A percentile compares a stretch with the other conserved stretches of the same genome.
These are phyloP conservation scores for Nakaseomyces bracarensis DNA, from an alignment of 1,139 yeast genomes.

Conservation along the genomic window DNA sequence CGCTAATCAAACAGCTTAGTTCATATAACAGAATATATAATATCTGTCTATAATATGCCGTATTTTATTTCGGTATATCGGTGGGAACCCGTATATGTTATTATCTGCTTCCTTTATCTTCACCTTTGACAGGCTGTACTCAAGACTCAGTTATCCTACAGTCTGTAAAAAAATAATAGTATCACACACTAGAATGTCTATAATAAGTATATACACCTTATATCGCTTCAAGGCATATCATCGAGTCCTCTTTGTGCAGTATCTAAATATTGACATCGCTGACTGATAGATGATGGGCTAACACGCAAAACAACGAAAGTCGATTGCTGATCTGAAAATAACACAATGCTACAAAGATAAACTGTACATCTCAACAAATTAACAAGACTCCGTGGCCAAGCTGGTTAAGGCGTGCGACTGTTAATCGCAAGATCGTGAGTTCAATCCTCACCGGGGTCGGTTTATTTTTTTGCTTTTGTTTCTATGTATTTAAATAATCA, in stretches of 20 bases:
- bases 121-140: too few species aligned
- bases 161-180: too few species aligned
- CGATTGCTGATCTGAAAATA: too few species aligned
- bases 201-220: too few species aligned
- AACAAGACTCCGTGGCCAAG: constrained; percentile 32
- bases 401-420: constrained; percentile 35
- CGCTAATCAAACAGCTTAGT: neutral
- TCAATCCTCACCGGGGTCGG: constrained; percentile 34
- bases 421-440: constrained; percentile 34
- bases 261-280: too few species aligned
- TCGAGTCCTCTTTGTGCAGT: too few species aligned
- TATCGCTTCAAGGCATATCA: too few species aligned
- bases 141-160: too few species aligned
- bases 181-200: too few species aligned
- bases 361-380: neutral
- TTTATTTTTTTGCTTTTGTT: constrained; percentile 11
- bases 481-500: neutral
- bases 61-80: too few species aligned
- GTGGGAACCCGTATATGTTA: too few species aligned
- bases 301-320: neutral
- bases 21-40: neutral
- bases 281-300: neutral
- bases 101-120: neutral
- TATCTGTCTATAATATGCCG: too few species aligned
- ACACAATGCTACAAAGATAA: neutral